phyloP scores from a whole-genome alignment of 129 eudicot species.

The Chrysanthemum seticuspe region DNA sequence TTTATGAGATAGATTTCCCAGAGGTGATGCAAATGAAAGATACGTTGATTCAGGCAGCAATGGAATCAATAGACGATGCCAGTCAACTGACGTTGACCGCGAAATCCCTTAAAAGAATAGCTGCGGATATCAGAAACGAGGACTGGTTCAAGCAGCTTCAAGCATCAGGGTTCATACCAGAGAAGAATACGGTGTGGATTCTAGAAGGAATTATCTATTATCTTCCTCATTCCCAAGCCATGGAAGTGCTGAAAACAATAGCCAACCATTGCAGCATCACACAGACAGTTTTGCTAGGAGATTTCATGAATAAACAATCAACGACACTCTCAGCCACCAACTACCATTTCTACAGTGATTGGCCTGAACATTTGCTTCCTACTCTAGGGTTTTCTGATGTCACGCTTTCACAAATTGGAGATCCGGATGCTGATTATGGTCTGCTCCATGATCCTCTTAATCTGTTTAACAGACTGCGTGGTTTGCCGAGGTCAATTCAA shows the following conservation, averaged over 20 bases:
- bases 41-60: slow-evolving; percentile 71
- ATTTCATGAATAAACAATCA: slow-evolving; percentile 96
- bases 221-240: slow-evolving; percentile 70
- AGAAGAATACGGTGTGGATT: slow-evolving; percentile 83
- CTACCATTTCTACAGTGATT: slow-evolving; percentile 85
- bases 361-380: slow-evolving; percentile 93
- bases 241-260: slow-evolving; percentile 69
- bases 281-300: slow-evolving; percentile 80
- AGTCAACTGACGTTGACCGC: slow-evolving; percentile 55
- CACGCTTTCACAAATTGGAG: slow-evolving; percentile 91
- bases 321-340: slow-evolving; percentile 59
- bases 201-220: slow-evolving; percentile 93
- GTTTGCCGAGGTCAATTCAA: slow-evolving; percentile 69
- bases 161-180: slow-evolving; percentile 71
- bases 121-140: slow-evolving; percentile 68
- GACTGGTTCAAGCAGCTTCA: slow-evolving; percentile 91
- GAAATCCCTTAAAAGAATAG: slow-evolving; percentile 70
- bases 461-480: slow-evolving; percentile 77
- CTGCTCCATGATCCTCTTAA: slow-evolving; percentile 76
- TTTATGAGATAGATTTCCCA: slow-evolving; percentile 87
- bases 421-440: slow-evolving; percentile 95
- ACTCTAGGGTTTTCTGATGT: slow-evolving; percentile 86
- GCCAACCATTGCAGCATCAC: slow-evolving; percentile 68
- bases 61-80: slow-evolving; percentile 38
- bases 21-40: slow-evolving; percentile 84